Evolutionary conservation across 2,329 filamentous ascomycete species (phyloP).

Genomic region (Colletotrichum eleusines): DNA sequence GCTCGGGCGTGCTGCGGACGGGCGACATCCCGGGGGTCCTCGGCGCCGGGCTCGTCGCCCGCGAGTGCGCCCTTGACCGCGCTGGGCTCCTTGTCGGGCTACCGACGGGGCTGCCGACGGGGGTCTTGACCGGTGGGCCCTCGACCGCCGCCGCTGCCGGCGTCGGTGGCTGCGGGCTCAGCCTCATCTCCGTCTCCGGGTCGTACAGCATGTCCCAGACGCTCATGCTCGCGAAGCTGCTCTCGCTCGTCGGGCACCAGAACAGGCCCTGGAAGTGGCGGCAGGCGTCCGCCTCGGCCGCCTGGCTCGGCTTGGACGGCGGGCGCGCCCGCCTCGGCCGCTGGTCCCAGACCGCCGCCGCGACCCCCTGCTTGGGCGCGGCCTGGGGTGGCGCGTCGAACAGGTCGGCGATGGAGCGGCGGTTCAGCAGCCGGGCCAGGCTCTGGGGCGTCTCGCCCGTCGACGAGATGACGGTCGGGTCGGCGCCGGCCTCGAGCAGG

Average conservation of each 20-base stretch:
- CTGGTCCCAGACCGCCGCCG: conserved; percentile 20
- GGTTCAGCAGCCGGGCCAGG: conserved; percentile 31
- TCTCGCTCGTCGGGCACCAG: conserved; percentile 40
- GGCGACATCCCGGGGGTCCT: neutral
- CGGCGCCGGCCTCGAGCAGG: conserved; percentile 41
- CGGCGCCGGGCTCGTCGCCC: neutral
- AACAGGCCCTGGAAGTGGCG: conserved; percentile 39
- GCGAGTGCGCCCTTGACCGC: neutral
- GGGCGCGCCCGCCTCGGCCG: conserved; percentile 25
- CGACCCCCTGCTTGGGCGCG: conserved; percentile 27
- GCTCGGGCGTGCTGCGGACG: neutral
- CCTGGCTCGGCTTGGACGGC: conserved; percentile 38
- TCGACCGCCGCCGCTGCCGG: neutral
- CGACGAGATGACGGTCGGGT: conserved; percentile 39
- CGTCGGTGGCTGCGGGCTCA: conserved; percentile 25
- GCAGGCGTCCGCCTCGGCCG: conserved; percentile 39
- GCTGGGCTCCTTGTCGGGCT: conserved; percentile 9
- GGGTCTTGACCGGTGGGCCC: neutral
- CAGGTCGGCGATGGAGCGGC: conserved; percentile 38
- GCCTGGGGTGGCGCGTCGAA: conserved; percentile 39
- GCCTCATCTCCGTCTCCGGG: conserved; percentile 37
- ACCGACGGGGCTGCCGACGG: neutral
- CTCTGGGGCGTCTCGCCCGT: conserved; percentile 42
- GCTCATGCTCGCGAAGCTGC: conserved; percentile 39
- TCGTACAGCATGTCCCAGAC: conserved; percentile 43